Evolutionary conservation across 2,329 filamentous ascomycete species (phyloP).

Genomic region (Verticillium albo-atrum): DNA sequence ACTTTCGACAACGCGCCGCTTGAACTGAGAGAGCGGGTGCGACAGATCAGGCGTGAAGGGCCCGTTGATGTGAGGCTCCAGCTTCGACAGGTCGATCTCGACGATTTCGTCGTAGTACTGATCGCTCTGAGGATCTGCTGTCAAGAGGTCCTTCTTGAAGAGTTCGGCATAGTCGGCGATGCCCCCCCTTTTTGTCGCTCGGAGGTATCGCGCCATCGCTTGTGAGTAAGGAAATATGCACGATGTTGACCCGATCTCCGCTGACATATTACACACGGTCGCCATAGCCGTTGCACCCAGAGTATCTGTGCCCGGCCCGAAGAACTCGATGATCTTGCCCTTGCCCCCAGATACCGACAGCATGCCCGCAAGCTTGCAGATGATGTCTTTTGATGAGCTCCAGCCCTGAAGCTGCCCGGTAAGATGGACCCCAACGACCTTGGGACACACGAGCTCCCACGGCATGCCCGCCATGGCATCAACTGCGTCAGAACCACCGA

Average conservation of each 20-base stretch:
- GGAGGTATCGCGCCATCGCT: conserved; percentile 24
- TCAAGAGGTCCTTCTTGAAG: conserved; percentile 19
- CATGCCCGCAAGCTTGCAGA: conserved; percentile 29
- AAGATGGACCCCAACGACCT: conserved; percentile 25
- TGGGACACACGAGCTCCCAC: conserved; percentile 27
- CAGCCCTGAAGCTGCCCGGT: conserved; percentile 23
- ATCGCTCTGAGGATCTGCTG: conserved; percentile 22
- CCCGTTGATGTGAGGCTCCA: conserved; percentile 29
- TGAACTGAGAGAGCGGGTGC: conserved; percentile 24
- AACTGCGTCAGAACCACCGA: conserved; percentile 43
- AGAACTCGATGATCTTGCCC: conserved; percentile 29
- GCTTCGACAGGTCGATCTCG: conserved; percentile 25
- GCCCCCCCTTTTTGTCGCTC: conserved; percentile 19
- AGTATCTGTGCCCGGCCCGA: conserved; percentile 24
- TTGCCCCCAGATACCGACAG: conserved; percentile 27
- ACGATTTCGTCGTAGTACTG: conserved; percentile 26
- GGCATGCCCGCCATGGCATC: conserved; percentile 31
- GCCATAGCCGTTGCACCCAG: conserved; percentile 30
- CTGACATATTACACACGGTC: conserved; percentile 31
- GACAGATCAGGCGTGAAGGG: conserved; percentile 28
- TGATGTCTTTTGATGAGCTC: conserved; percentile 29
- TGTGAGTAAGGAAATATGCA: conserved; percentile 30
- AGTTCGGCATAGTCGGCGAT: conserved; percentile 17
- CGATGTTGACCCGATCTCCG: conserved; percentile 29
- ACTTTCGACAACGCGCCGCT: conserved; percentile 17